These are phyloP conservation scores for Arctium minus DNA, from an alignment of 129 eudicot genomes.

Conservation along the genomic window DNA sequence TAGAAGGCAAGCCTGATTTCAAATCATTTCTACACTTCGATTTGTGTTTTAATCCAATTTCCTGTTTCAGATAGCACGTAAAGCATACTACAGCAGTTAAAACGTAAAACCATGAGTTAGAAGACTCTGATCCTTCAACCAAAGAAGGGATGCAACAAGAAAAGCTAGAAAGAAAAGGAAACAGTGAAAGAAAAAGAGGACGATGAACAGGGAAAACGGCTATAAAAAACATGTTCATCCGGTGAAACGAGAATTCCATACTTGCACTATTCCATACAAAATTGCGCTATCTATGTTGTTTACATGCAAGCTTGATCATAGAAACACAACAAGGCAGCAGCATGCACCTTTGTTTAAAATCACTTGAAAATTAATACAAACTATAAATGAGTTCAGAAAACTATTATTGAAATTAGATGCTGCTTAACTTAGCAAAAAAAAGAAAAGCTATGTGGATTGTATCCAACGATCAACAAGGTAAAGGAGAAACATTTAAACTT, in stretches of 20 bases:
- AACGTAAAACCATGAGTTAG: neutral
- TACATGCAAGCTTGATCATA: neutral
- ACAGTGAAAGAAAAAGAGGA: neutral
- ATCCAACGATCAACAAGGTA: constrained; percentile 28
- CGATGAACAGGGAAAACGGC: neutral
- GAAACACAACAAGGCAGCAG: constrained; percentile 4
- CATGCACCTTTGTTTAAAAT: constrained; percentile 4
- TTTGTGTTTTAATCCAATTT: constrained; percentile 1
- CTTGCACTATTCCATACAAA: too few species aligned
- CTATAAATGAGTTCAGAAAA: constrained; percentile 9
- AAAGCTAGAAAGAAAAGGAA: neutral
- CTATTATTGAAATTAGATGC: constrained; percentile 15
- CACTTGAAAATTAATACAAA: constrained; percentile 10
- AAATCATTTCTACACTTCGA: neutral
- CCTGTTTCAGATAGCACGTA: constrained; percentile 2
- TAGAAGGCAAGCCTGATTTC: neutral
- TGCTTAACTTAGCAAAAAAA: constrained; percentile 10
- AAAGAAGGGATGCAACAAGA: neutral
- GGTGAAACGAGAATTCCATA: neutral
- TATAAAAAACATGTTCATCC: neutral
- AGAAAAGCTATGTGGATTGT: constrained; percentile 9
- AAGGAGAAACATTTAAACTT: constrained; percentile 10
- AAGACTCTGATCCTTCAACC: neutral
- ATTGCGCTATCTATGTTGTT: neutral
- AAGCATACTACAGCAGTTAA: neutral